Percentiles rank a stretch among this genome's conserved stretches.
These are phyloP conservation scores for Eucalyptus camaldulensis DNA, from an alignment of 345 rosid species.

Conservation along the genomic window DNA sequence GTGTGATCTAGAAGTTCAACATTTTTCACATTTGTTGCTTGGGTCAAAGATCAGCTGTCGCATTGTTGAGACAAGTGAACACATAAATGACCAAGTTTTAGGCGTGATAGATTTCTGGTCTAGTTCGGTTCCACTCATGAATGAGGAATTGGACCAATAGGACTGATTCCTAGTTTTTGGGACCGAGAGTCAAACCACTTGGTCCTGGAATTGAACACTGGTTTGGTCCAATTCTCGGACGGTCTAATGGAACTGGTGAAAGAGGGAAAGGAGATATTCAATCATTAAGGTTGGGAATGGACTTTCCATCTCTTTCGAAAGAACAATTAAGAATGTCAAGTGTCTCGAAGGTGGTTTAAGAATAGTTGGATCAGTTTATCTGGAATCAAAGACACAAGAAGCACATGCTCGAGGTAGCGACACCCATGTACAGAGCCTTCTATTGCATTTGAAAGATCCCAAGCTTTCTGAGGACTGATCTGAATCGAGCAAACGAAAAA, in stretches of 20 bases:
- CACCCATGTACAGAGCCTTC: not conserved
- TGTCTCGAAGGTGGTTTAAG: not conserved
- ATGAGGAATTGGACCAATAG: too few species aligned
- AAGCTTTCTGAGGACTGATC: constrained; percentile 24
- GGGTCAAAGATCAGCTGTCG: not conserved
- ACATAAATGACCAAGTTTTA: not conserved
- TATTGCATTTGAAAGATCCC: not conserved
- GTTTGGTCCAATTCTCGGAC: not conserved
- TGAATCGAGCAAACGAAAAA: not conserved
- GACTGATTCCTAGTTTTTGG: too few species aligned
- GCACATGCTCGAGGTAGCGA: not conserved
- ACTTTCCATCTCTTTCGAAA: not conserved
- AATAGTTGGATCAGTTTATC: not conserved
- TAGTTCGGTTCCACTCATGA: too few species aligned
- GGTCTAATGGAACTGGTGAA: not conserved
- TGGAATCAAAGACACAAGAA: not conserved
- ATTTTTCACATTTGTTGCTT: not conserved
- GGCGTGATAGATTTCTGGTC: too few species aligned
- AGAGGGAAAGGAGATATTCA: not conserved
- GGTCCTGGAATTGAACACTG: too few species aligned
- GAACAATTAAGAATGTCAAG: not conserved
- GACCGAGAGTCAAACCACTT: too few species aligned
- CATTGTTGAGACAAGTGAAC: not conserved
- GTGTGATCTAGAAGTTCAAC: not conserved
- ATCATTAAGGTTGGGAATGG: not conserved